A percentile compares a stretch with the other conserved stretches of the same genome.
phyloP scores from a whole-genome alignment of 192 early-diverging fungal genomes.

The Diversispora epigaea region DNA sequence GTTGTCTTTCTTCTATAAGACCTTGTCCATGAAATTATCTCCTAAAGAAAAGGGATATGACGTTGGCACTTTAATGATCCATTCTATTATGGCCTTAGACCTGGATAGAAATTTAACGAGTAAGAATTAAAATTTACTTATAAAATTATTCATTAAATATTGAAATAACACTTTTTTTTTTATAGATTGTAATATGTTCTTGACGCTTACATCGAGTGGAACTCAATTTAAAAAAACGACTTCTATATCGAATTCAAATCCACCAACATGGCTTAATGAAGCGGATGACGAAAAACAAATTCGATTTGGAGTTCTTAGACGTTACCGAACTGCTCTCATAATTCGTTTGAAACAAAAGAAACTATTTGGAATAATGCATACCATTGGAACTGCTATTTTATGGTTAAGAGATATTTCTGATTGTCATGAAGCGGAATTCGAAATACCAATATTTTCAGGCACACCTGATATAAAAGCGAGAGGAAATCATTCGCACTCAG shows the following conservation, averaged over 20 bases:
- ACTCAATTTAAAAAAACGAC: slow-evolving; percentile 12
- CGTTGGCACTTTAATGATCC: slow-evolving; percentile 19
- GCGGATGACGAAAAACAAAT: neutral
- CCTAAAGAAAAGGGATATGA: slow-evolving; percentile 29
- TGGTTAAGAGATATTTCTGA: slow-evolving; percentile 11
- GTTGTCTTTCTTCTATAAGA: slow-evolving; percentile 18
- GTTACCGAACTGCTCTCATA: slow-evolving; percentile 2
- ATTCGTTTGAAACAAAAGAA: neutral
- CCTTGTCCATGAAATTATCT: neutral
- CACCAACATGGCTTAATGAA: slow-evolving; percentile 6
- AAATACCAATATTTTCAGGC: neutral
- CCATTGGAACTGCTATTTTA: neutral
- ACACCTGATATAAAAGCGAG: neutral
- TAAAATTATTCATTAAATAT: neutral
- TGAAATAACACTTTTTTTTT: neutral
- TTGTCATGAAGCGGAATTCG: neutral
- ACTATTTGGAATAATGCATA: neutral
- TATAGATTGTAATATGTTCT: neutral
- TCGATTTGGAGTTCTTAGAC: slow-evolving; percentile 17
- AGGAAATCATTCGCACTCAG: neutral
- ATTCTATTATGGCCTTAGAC: neutral
- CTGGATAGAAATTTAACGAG: neutral
- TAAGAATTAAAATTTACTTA: neutral
- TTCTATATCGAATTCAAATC: neutral
- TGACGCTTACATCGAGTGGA: neutral